A percentile compares a stretch with the other conserved stretches of the same genome.
phyloP scores from a whole-genome alignment of 768 basidiomycete species.

The Holtermanniella nyarrowii region DNA sequence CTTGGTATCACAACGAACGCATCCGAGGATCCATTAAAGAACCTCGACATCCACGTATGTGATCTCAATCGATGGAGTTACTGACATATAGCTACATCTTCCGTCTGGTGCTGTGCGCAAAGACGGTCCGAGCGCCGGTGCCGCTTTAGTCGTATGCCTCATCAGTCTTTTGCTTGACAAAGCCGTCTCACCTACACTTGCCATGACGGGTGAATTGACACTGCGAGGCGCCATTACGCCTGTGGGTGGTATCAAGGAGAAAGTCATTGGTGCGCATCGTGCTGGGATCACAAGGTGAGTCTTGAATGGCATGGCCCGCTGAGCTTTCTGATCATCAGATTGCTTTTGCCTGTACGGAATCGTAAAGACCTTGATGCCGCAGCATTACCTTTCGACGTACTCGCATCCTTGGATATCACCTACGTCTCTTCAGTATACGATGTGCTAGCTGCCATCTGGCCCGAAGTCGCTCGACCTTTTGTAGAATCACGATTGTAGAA shows the following conservation, averaged over 20 bases:
- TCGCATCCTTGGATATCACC: slow-evolving; percentile 65
- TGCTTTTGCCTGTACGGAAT: slow-evolving; percentile 76
- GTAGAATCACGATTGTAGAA: neutral
- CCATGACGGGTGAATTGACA: slow-evolving; percentile 92
- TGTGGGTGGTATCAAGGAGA: slow-evolving; percentile 79
- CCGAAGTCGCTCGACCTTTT: slow-evolving; percentile 5
- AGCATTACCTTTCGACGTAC: slow-evolving; percentile 56
- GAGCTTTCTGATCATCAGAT: slow-evolving; percentile 42
- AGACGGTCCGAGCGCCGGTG: slow-evolving; percentile 82
- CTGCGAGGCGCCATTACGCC: slow-evolving; percentile 27
- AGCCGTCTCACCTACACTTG: slow-evolving; percentile 59
- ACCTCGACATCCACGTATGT: slow-evolving; percentile 63
- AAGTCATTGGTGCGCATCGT: slow-evolving; percentile 76
- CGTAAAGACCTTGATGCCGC: slow-evolving; percentile 81
- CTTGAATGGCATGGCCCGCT: too few species aligned
- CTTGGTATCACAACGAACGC: slow-evolving; percentile 26
- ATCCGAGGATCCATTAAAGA: slow-evolving; percentile 46
- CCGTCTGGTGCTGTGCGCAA: slow-evolving; percentile 87
- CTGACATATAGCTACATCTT: slow-evolving; percentile 52
- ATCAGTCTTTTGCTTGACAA: slow-evolving; percentile 72
- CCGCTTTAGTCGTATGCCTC: slow-evolving; percentile 81
- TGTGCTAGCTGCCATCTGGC: slow-evolving; percentile 58
- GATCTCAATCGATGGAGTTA: neutral
- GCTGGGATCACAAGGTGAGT: slow-evolving; percentile 54
- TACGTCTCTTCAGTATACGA: slow-evolving; percentile 72